These are phyloP conservation scores for Calocera viscosa DNA, from an alignment of 768 basidiomycete genomes.

Conservation along the genomic window DNA sequence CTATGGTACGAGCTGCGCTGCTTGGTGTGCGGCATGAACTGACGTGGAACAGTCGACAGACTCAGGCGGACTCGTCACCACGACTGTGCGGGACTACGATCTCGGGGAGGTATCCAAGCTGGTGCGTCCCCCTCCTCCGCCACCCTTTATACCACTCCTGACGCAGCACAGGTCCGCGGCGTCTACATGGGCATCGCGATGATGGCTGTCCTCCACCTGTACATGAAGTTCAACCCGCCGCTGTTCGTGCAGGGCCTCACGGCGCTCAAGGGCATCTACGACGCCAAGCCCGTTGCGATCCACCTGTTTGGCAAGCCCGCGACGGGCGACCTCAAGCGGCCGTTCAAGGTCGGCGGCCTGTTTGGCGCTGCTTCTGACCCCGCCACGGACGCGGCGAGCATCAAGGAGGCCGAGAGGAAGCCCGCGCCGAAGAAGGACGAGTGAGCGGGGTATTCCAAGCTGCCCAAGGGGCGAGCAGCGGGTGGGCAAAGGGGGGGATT, in stretches of 20 bases:
- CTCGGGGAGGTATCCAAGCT: constrained; percentile 75
- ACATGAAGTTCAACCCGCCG: constrained; percentile 92
- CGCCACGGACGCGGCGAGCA: constrained; percentile 71
- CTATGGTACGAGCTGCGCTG: constrained; percentile 43
- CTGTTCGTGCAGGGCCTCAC: constrained; percentile 91
- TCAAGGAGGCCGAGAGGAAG: constrained; percentile 81
- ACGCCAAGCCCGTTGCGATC: constrained; percentile 71
- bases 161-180: constrained; percentile 40
- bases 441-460: constrained; percentile 20
- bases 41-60: constrained; percentile 39
- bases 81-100: constrained; percentile 89
- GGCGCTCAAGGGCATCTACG: constrained; percentile 84
- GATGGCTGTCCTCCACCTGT: constrained; percentile 87
- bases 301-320: constrained; percentile 68
- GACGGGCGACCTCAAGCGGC: constrained; percentile 77
- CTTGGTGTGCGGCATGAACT: background rate
- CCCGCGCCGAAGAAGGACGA: constrained; percentile 72
- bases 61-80: constrained; percentile 66
- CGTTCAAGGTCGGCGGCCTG: constrained; percentile 66
- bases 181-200: constrained; percentile 65
- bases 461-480: too few species aligned
- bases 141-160: background rate
- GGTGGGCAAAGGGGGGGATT: constrained; percentile 1
- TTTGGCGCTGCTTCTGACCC: constrained; percentile 69
- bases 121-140: constrained; percentile 20